Evolutionary conservation across 768 basidiomycete genomes (phyloP), one percentile per base, ranked within the genome.

Genomic region (Filobasidium floriforme): DNA sequence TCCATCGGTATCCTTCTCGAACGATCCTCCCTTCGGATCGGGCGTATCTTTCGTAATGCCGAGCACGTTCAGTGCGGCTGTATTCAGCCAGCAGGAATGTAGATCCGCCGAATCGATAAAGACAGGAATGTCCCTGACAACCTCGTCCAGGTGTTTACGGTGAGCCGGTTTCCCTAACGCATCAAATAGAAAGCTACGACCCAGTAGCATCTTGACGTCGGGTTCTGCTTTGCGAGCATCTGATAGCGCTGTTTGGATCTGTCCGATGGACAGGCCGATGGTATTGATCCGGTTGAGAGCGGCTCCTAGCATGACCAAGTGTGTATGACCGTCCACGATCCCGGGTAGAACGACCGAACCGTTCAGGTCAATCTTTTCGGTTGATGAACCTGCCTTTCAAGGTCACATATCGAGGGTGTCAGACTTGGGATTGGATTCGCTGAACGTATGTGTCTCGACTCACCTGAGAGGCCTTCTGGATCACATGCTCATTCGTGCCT

Each of bases 301-400:
- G 19, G 41, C 60, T 1, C 71, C 71, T 29, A 70, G 32, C 62
- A 68, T 66, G 51, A 59, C 65, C 6, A 72, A 65, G 41, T 72
- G 71, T 1, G 71, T 63, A 49, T 72, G 71, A 2, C 66, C 68
- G 49, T 72, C 71, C 41, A 72, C 66, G 61, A 72, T 49, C 15
- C 69, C 71, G 9, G 71, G 71, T 1, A 72, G 52, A 18, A 72
- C 60, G 28, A 70, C 66, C 32, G 32, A 37, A 4, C 32, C 32
- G 32, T 37, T 37, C 32, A 37, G 32, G 32, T 37, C 32, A 9
- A 37, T 37, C 32, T 37, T 37, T 37, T 37, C 32, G 32, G 32
- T 9, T 37, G 32, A 37, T 9, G 32, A 37, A 37, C 32, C 32
- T 37, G 32, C 32, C 32, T 37, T 3, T 37, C 32, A 9, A 37